phyloP scores from a whole-genome alignment of 169 alveolate genomes.

The Cryptosporidium ryanae region DNA sequence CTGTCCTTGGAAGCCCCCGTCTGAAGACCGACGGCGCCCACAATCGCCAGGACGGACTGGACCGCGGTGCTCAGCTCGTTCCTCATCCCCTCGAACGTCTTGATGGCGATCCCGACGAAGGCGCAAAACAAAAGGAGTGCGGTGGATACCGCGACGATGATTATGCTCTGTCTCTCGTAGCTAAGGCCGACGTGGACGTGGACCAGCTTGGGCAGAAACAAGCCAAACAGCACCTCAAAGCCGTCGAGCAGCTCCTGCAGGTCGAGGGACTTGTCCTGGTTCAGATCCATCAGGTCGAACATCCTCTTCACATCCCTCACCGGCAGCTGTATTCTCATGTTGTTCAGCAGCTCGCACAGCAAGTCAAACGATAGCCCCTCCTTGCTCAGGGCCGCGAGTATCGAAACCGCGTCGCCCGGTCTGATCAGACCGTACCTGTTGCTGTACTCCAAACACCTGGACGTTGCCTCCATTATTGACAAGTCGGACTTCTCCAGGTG shows the following conservation, averaged over 20 bases:
- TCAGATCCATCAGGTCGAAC: constrained; percentile 80
- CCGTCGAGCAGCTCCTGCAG: constrained; percentile 78
- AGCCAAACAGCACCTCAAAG: constrained; percentile 77
- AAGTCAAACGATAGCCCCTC: constrained; percentile 78
- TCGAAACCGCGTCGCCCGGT: constrained; percentile 77
- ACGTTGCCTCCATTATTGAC: constrained; percentile 65
- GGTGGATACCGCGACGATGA: constrained; percentile 73
- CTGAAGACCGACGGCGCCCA: constrained; percentile 81
- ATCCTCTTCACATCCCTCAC: constrained; percentile 79
- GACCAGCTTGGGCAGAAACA: constrained; percentile 77
- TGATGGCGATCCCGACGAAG: constrained; percentile 79
- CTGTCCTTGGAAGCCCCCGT: constrained; percentile 80
- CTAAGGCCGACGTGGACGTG: constrained; percentile 78
- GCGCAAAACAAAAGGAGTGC: constrained; percentile 76
- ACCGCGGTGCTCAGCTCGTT: constrained; percentile 81
- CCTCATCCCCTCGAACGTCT: constrained; percentile 79
- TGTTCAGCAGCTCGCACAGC: constrained; percentile 78
- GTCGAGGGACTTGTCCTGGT: constrained; percentile 77
- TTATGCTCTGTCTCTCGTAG: constrained; percentile 61
- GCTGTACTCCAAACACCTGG: constrained; percentile 64
- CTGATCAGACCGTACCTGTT: constrained; percentile 76
- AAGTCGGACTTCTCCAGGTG: constrained; percentile 76
- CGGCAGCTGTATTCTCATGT: constrained; percentile 79
- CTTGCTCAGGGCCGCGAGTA: constrained; percentile 73
- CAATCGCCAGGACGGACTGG: constrained; percentile 79